These are phyloP conservation scores for Taphrina flavorubra DNA, from an alignment of 1,139 yeast species.

Conservation along the genomic window DNA sequence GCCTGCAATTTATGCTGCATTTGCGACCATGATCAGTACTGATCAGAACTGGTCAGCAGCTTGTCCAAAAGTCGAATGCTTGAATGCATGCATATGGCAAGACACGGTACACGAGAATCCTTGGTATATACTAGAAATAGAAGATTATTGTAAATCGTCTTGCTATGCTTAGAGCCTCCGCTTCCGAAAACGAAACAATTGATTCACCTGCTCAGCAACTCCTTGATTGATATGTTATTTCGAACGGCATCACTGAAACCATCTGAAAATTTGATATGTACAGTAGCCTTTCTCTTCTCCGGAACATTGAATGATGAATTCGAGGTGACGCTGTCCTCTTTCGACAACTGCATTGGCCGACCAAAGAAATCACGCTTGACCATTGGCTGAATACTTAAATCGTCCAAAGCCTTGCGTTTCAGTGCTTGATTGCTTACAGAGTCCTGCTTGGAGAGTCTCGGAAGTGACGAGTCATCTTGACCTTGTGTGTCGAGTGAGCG, in stretches of 20 bases:
- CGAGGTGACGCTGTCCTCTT: constrained; percentile 7
- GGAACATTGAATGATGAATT: background rate
- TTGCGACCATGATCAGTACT: too few species aligned
- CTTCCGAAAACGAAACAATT: background rate
- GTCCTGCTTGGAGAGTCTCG: constrained; percentile 3
- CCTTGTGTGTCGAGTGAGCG: constrained; percentile 19
- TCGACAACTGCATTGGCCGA: background rate
- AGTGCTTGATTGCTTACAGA: constrained; percentile 20
- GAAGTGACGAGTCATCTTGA: constrained; percentile 26
- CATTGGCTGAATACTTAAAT: constrained; percentile 20
- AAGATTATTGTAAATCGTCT: background rate
- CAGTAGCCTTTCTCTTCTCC: constrained; percentile 53
- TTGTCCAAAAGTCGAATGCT: too few species aligned
- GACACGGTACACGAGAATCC: too few species aligned
- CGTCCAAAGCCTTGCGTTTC: constrained; percentile 40
- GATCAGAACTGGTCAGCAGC: too few species aligned
- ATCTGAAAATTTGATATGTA: constrained; percentile 92
- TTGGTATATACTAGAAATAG: too few species aligned
- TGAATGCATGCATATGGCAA: too few species aligned
- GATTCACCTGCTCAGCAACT: constrained; percentile 47
- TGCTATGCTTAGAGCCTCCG: background rate
- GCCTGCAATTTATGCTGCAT: too few species aligned
- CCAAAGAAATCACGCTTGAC: constrained; percentile 47
- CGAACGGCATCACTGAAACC: constrained; percentile 95
- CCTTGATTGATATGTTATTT: constrained; percentile 80